These are phyloP conservation scores for Penicillium sp. DNA, from an alignment of 2,329 filamentous ascomycete genomes.

Conservation along the genomic window DNA sequence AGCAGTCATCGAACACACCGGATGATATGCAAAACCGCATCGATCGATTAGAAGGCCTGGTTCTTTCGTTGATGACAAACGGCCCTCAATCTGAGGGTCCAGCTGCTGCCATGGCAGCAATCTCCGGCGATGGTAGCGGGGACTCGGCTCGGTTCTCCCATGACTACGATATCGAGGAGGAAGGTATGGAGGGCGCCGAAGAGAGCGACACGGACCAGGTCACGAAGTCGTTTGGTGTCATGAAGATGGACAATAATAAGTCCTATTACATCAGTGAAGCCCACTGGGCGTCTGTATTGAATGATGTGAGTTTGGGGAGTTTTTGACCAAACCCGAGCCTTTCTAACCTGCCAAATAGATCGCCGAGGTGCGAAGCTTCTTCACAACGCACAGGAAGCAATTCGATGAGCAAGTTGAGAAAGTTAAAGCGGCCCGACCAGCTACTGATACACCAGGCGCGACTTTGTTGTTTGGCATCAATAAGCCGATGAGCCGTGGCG, in stretches of 20 bases:
- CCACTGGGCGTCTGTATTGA: constrained; percentile 77
- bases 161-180: constrained; percentile 50
- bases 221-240: constrained; percentile 71
- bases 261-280: constrained; percentile 78
- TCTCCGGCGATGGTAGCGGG: constrained; percentile 45
- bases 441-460: constrained; percentile 59
- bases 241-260: constrained; percentile 78
- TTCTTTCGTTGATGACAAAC: constrained; percentile 91
- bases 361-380: constrained; percentile 90
- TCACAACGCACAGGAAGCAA: constrained; percentile 80
- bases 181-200: constrained; percentile 56
- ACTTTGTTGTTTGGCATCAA: constrained; percentile 75
- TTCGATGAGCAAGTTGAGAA: constrained; percentile 77
- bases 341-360: constrained; percentile 52
- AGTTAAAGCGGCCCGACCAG: constrained; percentile 65
- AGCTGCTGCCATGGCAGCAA: constrained; percentile 58
- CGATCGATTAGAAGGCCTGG: constrained; percentile 87
- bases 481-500: constrained; percentile 67
- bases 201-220: constrained; percentile 70
- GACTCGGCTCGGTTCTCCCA: constrained; percentile 39
- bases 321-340: neutral
- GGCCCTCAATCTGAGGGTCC: constrained; percentile 63
- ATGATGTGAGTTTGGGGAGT: constrained; percentile 55
- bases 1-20: constrained; percentile 63
- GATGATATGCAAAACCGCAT: constrained; percentile 99